Percentiles rank a stretch among this genome's conserved stretches.
These are phyloP conservation scores for Phytophthora kernoviae DNA, from an alignment of 352 stramenopile species.

Conservation along the genomic window DNA sequence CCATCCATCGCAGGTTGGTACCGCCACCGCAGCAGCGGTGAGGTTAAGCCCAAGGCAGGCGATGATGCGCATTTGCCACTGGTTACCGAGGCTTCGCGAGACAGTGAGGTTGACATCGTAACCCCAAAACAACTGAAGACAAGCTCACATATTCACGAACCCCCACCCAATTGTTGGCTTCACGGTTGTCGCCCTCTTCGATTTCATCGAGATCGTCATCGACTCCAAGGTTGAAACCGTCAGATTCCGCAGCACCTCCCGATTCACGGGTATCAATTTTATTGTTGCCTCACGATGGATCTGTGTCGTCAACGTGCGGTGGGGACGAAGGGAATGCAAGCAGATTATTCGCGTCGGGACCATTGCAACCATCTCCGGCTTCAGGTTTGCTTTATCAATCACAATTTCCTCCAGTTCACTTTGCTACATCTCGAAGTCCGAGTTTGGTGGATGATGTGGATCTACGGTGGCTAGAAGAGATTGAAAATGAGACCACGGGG, in stretches of 20 bases:
- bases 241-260: neutral
- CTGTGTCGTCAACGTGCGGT: constrained; percentile 12
- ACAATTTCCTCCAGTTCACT: constrained; percentile 1
- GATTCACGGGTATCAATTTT: constrained; percentile 14
- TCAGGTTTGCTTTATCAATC: neutral
- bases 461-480: no score
- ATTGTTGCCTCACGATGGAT: constrained; percentile 18
- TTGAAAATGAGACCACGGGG: neutral
- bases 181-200: neutral
- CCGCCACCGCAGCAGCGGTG: constrained; percentile 18
- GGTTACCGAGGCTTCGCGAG: constrained; percentile 11
- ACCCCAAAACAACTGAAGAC: constrained; percentile 22
- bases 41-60: constrained; percentile 6
- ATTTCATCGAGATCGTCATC: constrained; percentile 11
- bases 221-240: neutral
- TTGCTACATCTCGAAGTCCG: constrained; percentile 3
- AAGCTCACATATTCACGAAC: constrained; percentile 4
- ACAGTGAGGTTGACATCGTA: constrained; percentile 8
- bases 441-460: no score
- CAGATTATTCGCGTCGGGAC: constrained; percentile 8
- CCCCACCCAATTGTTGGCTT: no score
- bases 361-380: constrained; percentile 2
- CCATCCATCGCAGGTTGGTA: constrained; percentile 21
- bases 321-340: neutral
- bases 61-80: constrained; percentile 5